Conservation (phyloP, 78 protist genomes). For the Dictyostelium intermedium region DNA sequence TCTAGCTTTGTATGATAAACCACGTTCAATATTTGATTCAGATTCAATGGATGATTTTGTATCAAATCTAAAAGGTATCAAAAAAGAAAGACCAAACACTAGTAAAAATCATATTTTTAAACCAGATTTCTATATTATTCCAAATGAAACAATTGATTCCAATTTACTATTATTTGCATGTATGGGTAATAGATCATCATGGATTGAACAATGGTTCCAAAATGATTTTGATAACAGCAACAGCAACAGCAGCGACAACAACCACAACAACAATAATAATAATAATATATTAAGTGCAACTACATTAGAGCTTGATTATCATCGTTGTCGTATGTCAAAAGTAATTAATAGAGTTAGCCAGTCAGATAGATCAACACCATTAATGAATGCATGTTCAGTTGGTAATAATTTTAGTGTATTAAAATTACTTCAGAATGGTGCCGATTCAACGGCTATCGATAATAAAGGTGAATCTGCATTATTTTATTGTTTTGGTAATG, state of each 20-base stretch:
- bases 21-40: background rate
- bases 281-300: background rate
- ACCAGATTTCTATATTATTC: background rate
- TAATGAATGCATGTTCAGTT: conserved; percentile 1
- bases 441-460: background rate
- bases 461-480: background rate
- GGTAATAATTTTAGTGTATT: background rate
- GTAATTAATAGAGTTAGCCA: background rate
- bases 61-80: background rate
- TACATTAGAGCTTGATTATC: background rate
- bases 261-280: too few species aligned
- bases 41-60: background rate
- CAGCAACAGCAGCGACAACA: too few species aligned
- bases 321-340: background rate
- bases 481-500: background rate
- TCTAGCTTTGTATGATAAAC: background rate
- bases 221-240: background rate
- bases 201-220: background rate
- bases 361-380: background rate
- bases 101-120: background rate
- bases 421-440: conserved; percentile 4
- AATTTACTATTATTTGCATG: background rate
- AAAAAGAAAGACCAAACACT: background rate
- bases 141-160: background rate
- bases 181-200: background rate